Base-by-base conservation (phyloP, 306 rosid species). In the Quillaja saponaria region DNA sequence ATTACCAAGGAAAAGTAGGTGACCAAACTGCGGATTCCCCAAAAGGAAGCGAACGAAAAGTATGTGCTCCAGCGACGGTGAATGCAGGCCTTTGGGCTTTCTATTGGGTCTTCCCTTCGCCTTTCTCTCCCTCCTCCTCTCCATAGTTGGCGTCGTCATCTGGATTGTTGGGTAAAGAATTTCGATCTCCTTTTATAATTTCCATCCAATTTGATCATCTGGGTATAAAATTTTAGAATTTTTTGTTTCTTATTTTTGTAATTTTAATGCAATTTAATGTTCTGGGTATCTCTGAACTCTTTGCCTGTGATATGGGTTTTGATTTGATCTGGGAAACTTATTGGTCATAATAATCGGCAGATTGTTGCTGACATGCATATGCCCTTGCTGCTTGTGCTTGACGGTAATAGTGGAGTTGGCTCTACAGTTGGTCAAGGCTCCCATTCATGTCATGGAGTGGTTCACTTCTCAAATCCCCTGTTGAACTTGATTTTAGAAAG, bases 31-130 rank as follows among this genome's bases (percentile, higher is more conserved):
- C 3, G 10, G 44, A 39, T 39, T 10, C 21, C 10, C 37, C 40
- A 34, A 34, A 57, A 17, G 13, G 9, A 11, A 15, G 19, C 41
- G 33, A 1, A 16, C 9, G 4, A 17, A 37, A 3, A 57, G 16
- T 15, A 90, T 87, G 97, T 87, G 96, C 39, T 56, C 71, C 35
- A 65, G 74, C n/a, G 81, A 91, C 6, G 95, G 97, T 18, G 90
- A 91, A 9, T 91, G 97, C 81, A 80, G 96, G 76, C 97, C 97
- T 13, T 62, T 91, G 54, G 97, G 97, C 10, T 91, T 91, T 69
- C 82, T 91, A 6, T 68, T 91, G 63, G 96, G 97, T 67, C 90
- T 91, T 47, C 95, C 97, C 66, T 87, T 91, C 53, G 96, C 97
- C 21, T 61, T 85, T 44, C 85, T 91, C 62, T 66, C 78, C 15